Conservation (phyloP, 139 green algal species). For the Nannochloris sp. region DNA sequence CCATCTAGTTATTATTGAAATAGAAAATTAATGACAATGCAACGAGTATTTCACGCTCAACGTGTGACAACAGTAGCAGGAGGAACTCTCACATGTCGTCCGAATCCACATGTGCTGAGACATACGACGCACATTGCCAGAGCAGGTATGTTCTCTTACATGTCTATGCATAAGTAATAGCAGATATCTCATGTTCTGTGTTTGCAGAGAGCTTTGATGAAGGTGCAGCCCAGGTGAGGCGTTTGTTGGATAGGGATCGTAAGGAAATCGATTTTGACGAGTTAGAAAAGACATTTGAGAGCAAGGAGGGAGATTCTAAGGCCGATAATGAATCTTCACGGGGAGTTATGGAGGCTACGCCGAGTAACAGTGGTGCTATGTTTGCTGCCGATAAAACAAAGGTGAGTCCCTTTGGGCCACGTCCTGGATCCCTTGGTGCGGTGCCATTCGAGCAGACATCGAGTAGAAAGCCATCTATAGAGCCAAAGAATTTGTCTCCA, state of each 20-base stretch:
- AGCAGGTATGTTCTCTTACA: not conserved
- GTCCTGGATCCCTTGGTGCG: not conserved
- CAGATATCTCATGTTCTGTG: not conserved
- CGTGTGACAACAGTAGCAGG: no score
- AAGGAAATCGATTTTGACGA: conserved; percentile 53
- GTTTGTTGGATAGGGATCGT: conserved; percentile 58
- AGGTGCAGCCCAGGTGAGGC: conserved; percentile 53
- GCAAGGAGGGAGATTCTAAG: conserved; percentile 12
- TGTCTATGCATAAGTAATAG: no score
- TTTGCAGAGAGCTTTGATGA: conserved; percentile 34
- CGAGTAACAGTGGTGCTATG: conserved; percentile 3
- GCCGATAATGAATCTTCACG: not conserved
- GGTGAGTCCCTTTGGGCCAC: conserved; percentile 24
- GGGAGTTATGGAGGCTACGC: conserved; percentile 7
- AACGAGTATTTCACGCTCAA: no score
- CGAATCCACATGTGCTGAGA: not conserved
- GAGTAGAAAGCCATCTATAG: conserved; percentile 37
- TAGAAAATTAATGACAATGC: no score
- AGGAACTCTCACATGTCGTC: no score
- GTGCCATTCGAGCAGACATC: conserved; percentile 29
- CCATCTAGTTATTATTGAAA: no score
- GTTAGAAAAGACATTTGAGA: conserved; percentile 20
- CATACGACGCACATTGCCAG: not conserved
- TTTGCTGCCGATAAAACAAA: conserved; percentile 20
- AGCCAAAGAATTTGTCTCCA: conserved; percentile 52